Evolutionary conservation across 306 rosid species (phyloP).

Genomic region (Prunus padus): DNA sequence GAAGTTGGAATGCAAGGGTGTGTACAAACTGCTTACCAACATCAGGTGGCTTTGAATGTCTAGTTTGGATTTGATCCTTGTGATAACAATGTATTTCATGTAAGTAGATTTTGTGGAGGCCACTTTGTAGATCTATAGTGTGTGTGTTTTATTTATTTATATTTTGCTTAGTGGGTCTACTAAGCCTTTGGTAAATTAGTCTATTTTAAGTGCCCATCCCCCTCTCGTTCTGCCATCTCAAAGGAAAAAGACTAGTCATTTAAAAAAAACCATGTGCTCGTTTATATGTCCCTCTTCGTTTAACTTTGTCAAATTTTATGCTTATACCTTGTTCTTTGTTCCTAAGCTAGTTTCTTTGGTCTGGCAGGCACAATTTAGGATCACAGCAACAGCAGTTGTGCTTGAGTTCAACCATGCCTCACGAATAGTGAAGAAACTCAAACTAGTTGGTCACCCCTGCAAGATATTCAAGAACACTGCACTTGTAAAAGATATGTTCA

Average conservation of each 20-base stretch:
- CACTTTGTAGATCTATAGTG: neutral
- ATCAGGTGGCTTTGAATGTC: neutral
- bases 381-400: constrained; percentile 84
- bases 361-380: constrained; percentile 76
- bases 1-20: neutral
- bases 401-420: constrained; percentile 85
- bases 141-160: neutral
- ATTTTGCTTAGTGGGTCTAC: neutral
- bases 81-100: neutral
- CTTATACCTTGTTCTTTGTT: neutral
- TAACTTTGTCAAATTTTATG: neutral
- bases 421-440: constrained; percentile 79
- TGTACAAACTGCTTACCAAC: neutral
- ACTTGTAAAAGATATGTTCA: constrained; percentile 85
- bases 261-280: too few relatives aligned
- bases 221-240: neutral
- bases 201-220: neutral
- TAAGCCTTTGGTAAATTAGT: neutral
- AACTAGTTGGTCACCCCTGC: constrained; percentile 87
- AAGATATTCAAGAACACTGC: constrained; percentile 96
- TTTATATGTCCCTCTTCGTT: neutral
- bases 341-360: constrained; percentile 27
- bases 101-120: neutral
- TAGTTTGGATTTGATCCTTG: neutral
- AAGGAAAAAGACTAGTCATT: neutral